Conservation (phyloP, 768 basidiomycete genomes). For the Hemileccinum rubropunctum region DNA sequence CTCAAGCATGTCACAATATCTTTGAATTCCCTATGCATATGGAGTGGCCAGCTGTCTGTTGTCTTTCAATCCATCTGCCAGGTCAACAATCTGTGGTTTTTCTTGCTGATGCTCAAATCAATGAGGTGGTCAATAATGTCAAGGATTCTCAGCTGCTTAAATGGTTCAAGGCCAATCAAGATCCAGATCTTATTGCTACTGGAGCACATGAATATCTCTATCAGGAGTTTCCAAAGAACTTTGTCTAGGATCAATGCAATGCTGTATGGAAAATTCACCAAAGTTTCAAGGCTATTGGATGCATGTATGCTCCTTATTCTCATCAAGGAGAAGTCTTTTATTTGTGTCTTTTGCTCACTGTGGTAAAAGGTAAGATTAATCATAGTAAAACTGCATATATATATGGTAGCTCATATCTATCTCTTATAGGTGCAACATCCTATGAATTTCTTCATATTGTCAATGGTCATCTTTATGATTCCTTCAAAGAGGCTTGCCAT, state of each 20-base stretch:
- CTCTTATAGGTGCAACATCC: conserved; percentile 21
- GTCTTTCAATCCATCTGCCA: conserved; percentile 1
- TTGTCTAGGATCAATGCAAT: conserved; percentile 23
- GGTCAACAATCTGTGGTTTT: conserved; percentile 16
- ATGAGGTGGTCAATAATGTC: conserved; percentile 12
- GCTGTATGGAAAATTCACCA: conserved; percentile 27
- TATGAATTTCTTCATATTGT: conserved; percentile 27
- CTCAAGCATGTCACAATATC: conserved; percentile 1
- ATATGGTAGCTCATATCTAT: too few relatives aligned
- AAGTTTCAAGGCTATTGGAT: conserved; percentile 20
- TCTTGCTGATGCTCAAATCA: conserved; percentile 25
- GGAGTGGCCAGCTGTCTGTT: conserved; percentile 7
- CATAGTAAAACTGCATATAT: too few relatives aligned
- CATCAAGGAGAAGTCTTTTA: conserved; percentile 39
- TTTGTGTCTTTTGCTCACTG: conserved; percentile 37
- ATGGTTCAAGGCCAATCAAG: conserved; percentile 31
- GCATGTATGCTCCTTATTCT: conserved; percentile 15
- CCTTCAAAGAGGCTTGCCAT: conserved; percentile 39
- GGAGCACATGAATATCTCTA: conserved; percentile 24
- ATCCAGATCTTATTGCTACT: conserved; percentile 4
- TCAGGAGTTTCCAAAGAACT: conserved; percentile 33
- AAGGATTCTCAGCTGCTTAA: conserved; percentile 29
- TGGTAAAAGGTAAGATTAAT: conserved; percentile 21
- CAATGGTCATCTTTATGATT: conserved; percentile 21
- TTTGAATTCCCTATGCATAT: too few relatives aligned